Evolutionary conservation across 768 basidiomycete genomes (phyloP), one percentile per base, ranked within the genome.

Genomic region (Boletus subcaerulescens): DNA sequence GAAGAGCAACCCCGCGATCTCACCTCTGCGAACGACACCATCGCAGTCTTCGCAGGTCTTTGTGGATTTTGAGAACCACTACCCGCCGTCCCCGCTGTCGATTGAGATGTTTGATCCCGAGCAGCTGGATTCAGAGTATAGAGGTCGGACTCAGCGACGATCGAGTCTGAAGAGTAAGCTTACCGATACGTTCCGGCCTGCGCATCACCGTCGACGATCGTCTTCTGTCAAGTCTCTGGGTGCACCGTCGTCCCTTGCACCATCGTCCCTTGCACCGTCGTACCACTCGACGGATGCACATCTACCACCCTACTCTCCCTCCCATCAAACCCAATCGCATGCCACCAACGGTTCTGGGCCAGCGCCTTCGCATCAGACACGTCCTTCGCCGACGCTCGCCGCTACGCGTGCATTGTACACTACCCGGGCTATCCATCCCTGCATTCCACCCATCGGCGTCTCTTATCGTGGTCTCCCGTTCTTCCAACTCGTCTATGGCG

Each of bases 401-500:
- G 57, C 66, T n/a, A 70, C 71, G 0, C 80, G 76, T 0, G 77
- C 80, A 35, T 78, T 85, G 50, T 91, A 91, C 66, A 65, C 79
- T 5, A 91, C 88, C 58, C 77, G 77, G 24, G 88, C 85, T 11
- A 76, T 90, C 24, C 87, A 89, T 58, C 77, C 82, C 11, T 90
- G 87, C 69, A 72, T 77, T 14, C 88, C 87, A 4, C 87, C 87
- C 0, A 63, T 71, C 0, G 77, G 80, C 10, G 84, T 86, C 11
- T 76, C 82, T 20, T 92, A 91, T 62, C 85, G 84, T 59, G 81
- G 79, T 44, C 82, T 86, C 64, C 89, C 89, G 14, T 92, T 93
- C 77, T 90, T 91, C 67, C 80, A 75, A 13, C 76, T 93, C n/a
- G 67, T 71, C 32, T 77, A 81, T 32, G 84, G 81, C 4, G 83